phyloP scores from a whole-genome alignment of 2,329 filamentous ascomycete genomes.

The Monosporascus sp. region DNA sequence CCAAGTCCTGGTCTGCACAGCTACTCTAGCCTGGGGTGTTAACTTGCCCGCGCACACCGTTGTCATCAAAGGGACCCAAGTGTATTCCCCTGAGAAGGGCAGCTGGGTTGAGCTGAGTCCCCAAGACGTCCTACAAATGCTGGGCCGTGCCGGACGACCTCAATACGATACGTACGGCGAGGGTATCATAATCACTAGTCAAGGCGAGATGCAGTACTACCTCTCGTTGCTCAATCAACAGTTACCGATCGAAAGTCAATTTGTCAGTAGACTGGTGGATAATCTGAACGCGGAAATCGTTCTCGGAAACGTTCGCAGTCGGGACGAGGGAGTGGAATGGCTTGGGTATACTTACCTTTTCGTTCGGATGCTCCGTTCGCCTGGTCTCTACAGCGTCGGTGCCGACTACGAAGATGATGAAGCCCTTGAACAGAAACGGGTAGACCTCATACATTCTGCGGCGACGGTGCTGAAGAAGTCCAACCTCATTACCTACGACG shows the following conservation, averaged over 20 bases:
- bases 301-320: slow-evolving; percentile 81
- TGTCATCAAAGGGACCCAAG: slow-evolving; percentile 96
- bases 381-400: slow-evolving; percentile 90
- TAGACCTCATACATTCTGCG: slow-evolving; percentile 95
- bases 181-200: slow-evolving; percentile 96
- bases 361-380: slow-evolving; percentile 93
- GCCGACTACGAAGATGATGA: slow-evolving; percentile 93
- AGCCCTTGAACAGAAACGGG: slow-evolving; percentile 88
- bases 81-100: slow-evolving; percentile 97
- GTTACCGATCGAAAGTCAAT: slow-evolving; percentile 92
- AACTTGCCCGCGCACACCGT: slow-evolving; percentile 97
- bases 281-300: slow-evolving; percentile 97
- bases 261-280: slow-evolving; percentile 87
- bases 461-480: slow-evolving; percentile 82
- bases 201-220: slow-evolving; percentile 94
- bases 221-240: slow-evolving; percentile 95
- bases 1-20: slow-evolving; percentile 93
- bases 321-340: slow-evolving; percentile 98
- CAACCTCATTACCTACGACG: slow-evolving; percentile 89
- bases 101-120: slow-evolving; percentile 97
- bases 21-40: slow-evolving; percentile 98
- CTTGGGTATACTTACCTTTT: slow-evolving; percentile 97
- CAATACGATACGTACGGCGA: slow-evolving; percentile 98
- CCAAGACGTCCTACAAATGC: slow-evolving; percentile 97
- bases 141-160: slow-evolving; percentile 90